These are phyloP conservation scores for Clavispora phyllophila DNA, from an alignment of 805 yeast genomes.

Conservation along the genomic window DNA sequence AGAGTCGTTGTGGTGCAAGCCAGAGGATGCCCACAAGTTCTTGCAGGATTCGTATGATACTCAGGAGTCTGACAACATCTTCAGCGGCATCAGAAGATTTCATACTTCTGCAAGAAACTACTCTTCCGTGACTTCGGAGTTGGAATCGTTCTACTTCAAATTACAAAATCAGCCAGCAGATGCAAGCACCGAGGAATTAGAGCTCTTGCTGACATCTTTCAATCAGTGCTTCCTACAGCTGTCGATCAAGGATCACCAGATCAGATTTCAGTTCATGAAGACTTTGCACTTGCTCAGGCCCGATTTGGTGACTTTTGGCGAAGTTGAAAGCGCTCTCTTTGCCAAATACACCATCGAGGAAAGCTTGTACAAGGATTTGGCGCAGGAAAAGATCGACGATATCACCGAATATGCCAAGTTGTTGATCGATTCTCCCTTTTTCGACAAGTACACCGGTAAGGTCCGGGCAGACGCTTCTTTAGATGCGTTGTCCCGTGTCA, in stretches of 20 bases:
- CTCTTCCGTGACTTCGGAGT: background rate
- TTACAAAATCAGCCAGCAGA: constrained; percentile 3
- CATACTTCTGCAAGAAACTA: constrained; percentile 29
- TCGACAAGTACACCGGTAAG: constrained; percentile 5
- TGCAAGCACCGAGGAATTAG: background rate
- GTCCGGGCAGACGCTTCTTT: constrained; percentile 16
- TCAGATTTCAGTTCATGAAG: constrained; percentile 20
- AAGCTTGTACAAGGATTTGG: constrained; percentile 7
- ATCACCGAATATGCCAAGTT: constrained; percentile 26
- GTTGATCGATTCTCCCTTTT: constrained; percentile 30
- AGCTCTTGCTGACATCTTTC: constrained; percentile 4
- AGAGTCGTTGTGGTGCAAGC: constrained; percentile 60
- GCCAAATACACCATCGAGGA: constrained; percentile 25
- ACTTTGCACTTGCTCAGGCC: constrained; percentile 25
- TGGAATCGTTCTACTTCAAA: constrained; percentile 1
- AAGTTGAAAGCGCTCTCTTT: constrained; percentile 20
- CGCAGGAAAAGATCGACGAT: constrained; percentile 22
- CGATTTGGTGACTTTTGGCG: constrained; percentile 19
- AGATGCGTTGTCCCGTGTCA: constrained; percentile 25
- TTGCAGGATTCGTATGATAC: constrained; percentile 12
- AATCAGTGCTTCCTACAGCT: constrained; percentile 2
- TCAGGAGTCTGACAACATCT: constrained; percentile 19
- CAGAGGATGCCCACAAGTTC: constrained; percentile 31
- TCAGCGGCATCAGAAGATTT: constrained; percentile 21
- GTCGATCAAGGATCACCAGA: constrained; percentile 14